Evolutionary conservation across 192 early-diverging fungal genomes (phyloP).

Genomic region (Linnemannia zychae): DNA sequence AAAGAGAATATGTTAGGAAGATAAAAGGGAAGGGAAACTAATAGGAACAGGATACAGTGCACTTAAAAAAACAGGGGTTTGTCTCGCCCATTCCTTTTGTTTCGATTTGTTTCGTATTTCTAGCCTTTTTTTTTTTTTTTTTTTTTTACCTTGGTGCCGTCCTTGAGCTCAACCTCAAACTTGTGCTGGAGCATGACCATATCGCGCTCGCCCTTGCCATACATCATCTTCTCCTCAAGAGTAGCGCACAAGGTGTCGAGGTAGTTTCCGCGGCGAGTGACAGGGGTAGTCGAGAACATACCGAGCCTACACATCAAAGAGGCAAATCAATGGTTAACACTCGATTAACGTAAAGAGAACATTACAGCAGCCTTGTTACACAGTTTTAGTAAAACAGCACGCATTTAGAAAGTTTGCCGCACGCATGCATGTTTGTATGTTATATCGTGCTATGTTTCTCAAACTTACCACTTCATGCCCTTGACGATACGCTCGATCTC

Average conservation of each 20-base stretch:
- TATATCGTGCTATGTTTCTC: neutral
- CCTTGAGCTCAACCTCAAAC: constrained; percentile 93
- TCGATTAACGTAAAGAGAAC: neutral
- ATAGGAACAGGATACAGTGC: neutral
- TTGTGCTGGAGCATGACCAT: constrained; percentile 98
- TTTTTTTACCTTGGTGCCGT: constrained; percentile 69
- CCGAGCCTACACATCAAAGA: constrained; percentile 72
- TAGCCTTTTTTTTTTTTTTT: neutral
- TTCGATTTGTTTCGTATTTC: neutral
- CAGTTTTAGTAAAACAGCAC: neutral
- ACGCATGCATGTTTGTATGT: too few relatives aligned
- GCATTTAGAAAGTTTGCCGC: neutral
- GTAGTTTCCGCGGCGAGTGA: constrained; percentile 78
- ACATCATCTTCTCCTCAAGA: constrained; percentile 97
- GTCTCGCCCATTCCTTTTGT: neutral
- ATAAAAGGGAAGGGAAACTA: neutral
- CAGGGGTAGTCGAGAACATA: constrained; percentile 78
- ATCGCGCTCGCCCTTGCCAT: constrained; percentile 91
- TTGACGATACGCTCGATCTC: constrained; percentile 73
- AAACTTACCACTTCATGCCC: constrained; percentile 74
- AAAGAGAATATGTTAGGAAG: neutral
- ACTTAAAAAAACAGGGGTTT: neutral
- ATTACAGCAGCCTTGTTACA: neutral
- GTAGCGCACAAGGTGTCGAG: constrained; percentile 96
- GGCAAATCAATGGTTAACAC: too few relatives aligned